phyloP scores from a whole-genome alignment of 345 rosid genomes.

The thale cress (Arabidopsis thaliana) region DNA sequence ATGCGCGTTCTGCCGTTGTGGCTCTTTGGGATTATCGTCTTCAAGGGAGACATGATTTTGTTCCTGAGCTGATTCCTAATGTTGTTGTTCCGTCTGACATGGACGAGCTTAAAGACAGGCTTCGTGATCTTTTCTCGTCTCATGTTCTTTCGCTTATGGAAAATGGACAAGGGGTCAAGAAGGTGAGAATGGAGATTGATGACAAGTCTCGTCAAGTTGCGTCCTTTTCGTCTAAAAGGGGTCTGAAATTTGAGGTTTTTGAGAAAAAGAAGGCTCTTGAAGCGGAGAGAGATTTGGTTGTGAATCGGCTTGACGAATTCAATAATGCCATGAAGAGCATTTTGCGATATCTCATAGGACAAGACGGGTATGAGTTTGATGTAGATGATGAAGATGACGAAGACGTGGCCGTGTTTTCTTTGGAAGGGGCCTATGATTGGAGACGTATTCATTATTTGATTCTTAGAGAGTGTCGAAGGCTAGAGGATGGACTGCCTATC shows the following conservation, averaged over 20 bases:
- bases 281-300: slow-evolving; percentile 50
- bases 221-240: slow-evolving; percentile 1
- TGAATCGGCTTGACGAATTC: slow-evolving; percentile 62
- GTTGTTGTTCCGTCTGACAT: slow-evolving; percentile 50
- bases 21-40: slow-evolving; percentile 57
- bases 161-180: slow-evolving; percentile 50
- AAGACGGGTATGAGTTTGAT: slow-evolving; percentile 24
- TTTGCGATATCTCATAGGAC: slow-evolving; percentile 51
- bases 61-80: slow-evolving; percentile 46
- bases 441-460: slow-evolving; percentile 54
- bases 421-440: slow-evolving; percentile 57
- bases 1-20: slow-evolving; percentile 49
- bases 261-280: slow-evolving; percentile 44
- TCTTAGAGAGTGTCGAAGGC: slow-evolving; percentile 72
- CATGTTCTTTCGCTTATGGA: slow-evolving; percentile 49
- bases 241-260: background rate
- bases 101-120: slow-evolving; percentile 49
- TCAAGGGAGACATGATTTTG: slow-evolving; percentile 41
- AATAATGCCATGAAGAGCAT: slow-evolving; percentile 57
- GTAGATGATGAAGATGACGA: background rate
- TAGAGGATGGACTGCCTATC: slow-evolving; percentile 79
- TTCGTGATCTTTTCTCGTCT: slow-evolving; percentile 48
- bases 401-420: slow-evolving; percentile 46
- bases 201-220: slow-evolving; percentile 44
- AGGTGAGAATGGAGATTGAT: slow-evolving; percentile 45